Percentiles rank a stretch among this genome's conserved stretches.
Conservation (phyloP, 805 yeast species). For the Hermanozyma aechmeae region DNA sequence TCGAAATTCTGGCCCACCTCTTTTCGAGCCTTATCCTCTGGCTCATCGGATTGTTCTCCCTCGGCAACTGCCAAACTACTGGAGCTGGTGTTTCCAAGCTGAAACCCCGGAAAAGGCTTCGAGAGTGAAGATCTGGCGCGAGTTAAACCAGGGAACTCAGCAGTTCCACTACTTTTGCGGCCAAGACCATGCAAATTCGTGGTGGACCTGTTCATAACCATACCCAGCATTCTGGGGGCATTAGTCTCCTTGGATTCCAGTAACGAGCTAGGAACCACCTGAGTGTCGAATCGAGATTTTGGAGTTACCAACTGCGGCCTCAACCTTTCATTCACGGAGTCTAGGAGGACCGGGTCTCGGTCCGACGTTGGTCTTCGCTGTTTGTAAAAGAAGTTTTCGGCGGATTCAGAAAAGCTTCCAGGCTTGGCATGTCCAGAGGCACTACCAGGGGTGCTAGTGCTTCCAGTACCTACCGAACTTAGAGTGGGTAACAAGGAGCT, state of each 20-base stretch:
- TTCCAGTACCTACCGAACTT: too few species aligned
- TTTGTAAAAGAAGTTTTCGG: conserved; percentile 44
- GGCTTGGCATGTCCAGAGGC: too few species aligned
- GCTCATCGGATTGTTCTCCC: conserved; percentile 14
- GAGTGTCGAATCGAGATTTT: conserved; percentile 25
- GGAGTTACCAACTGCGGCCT: conserved; percentile 36
- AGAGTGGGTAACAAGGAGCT: too few species aligned
- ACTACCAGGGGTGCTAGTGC: too few species aligned
- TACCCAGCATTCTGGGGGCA: conserved; percentile 25
- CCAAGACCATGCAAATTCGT: conserved; percentile 13
- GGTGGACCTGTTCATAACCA: conserved; percentile 24
- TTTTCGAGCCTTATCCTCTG: conserved; percentile 1
- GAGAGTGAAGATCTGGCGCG: conserved; percentile 10
- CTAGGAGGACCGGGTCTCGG: conserved; percentile 8
- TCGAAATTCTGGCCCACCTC: conserved; percentile 1
- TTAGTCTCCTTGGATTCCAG: conserved; percentile 24
- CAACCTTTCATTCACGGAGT: conserved; percentile 16
- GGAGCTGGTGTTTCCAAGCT: conserved; percentile 17
- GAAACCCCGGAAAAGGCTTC: conserved; percentile 10
- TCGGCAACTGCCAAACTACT: conserved; percentile 23
- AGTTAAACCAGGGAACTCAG: conserved; percentile 1
- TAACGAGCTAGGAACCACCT: conserved; percentile 20
- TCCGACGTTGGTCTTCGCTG: conserved; percentile 12
- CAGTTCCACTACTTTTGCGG: conserved; percentile 1
- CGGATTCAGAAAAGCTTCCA: too few species aligned